A percentile compares a stretch with the other conserved stretches of the same genome.
Conservation (phyloP, 768 basidiomycete species). For the Goffeauzyma gilvescens region DNA sequence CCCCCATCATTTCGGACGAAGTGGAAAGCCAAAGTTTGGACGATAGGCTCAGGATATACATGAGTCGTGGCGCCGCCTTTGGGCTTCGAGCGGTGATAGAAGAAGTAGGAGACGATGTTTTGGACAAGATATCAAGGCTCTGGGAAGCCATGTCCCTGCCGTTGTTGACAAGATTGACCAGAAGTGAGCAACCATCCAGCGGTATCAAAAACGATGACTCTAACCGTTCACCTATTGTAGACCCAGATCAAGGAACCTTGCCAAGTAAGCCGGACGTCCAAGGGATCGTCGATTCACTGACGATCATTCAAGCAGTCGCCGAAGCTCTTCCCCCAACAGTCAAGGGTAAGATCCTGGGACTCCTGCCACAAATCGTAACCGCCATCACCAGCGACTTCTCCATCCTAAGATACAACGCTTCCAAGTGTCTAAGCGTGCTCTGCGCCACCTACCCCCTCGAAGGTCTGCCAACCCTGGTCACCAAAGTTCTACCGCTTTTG, state of each 20-base stretch:
- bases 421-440: conserved; percentile 67
- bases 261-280: no score
- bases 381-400: conserved; percentile 73
- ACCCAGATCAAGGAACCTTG: no score
- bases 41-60: no score
- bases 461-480: conserved; percentile 78
- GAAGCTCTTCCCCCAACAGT: conserved; percentile 55
- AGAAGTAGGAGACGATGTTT: conserved; percentile 51
- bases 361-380: conserved; percentile 57
- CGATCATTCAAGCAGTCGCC: conserved; percentile 63
- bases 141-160: conserved; percentile 69
- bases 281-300: conserved; percentile 78
- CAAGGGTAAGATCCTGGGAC: conserved; percentile 46
- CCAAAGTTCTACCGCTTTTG: conserved; percentile 58
- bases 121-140: conserved; percentile 73
- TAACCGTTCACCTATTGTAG: no score
- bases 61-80: conserved; percentile 64
- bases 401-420: conserved; percentile 72
- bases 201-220: no score
- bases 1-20: conserved; percentile 7
- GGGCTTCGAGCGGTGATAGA: conserved; percentile 62
- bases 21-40: conserved; percentile 33
- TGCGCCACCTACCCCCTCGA: conserved; percentile 69
- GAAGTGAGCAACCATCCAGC: no score
- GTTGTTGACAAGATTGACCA: neutral